Evolutionary conservation across 148 eudicot species (phyloP), one percentile per base, ranked within the genome.

Genomic region (Chenopodium quinoa): DNA sequence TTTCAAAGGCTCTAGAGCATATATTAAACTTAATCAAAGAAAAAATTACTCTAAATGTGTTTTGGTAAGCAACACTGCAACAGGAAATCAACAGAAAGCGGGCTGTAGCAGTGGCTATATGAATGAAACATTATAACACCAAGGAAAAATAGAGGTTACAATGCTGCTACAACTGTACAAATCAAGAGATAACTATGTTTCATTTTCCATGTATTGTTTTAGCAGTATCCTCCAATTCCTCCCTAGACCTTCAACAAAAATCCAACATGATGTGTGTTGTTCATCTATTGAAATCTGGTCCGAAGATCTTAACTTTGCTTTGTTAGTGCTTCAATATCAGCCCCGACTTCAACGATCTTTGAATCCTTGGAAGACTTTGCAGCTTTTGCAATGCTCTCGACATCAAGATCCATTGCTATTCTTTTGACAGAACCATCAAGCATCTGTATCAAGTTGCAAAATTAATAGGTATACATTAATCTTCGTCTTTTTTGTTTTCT

Each of bases 351-450:
- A 80, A 95, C 92, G 72, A 92, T 70, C 87, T 89, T 93, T 58
- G 93, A 34, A 65, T 93, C 98, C 80, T 83, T 92, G 27, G 95
- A 93, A 81, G 92, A 84, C 78, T 89, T 90, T 0, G 93, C 90
- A 58, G 91, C 82, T 83, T 89, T 91, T 60, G 98, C 99, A 79
- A 94, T 89, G 81, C 76, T 91, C 80, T 79, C 91, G 7, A 96
- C 93, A 56, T 93, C 98, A 76, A 96, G 92, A 84, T 94, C 97
- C 88, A 93, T n/a, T 22, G 99, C 97, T 64, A 89, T 83, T 83
- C 84, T 89, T 85, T 85, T 90, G 72, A 93, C 95, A 34, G 86
- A 75, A 48, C 97, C 99, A 52, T 96, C 95, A n/a, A 91, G 89
- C 99, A 96, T 96, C 98, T 96, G 84, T 75, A 52, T 71, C 11